Conservation (phyloP, 2,329 filamentous ascomycete genomes). For the Hypoxylon sp. region DNA sequence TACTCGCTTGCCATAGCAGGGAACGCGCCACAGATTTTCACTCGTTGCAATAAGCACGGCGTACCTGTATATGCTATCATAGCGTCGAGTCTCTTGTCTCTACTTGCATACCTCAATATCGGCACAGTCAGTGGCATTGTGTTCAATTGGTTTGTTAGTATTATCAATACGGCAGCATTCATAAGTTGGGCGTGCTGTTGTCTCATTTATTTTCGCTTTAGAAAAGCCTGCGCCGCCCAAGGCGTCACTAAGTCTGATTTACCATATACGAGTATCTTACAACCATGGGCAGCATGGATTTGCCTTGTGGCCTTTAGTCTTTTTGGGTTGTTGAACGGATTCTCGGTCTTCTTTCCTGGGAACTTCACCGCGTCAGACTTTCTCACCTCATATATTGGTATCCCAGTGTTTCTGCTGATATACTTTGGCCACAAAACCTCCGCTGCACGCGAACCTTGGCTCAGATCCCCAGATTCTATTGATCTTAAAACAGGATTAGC, state of each 20-base stretch:
- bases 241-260: conserved; percentile 57
- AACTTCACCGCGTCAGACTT: conserved; percentile 71
- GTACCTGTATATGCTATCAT: conserved; percentile 57
- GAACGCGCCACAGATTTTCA: conserved; percentile 64
- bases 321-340: conserved; percentile 73
- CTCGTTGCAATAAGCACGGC: conserved; percentile 62
- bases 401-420: conserved; percentile 71
- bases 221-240: conserved; percentile 63
- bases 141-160: conserved; percentile 72
- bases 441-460: conserved; percentile 66
- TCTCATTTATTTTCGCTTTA: conserved; percentile 72
- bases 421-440: conserved; percentile 68
- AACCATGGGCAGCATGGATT: conserved; percentile 71
- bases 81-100: conserved; percentile 70
- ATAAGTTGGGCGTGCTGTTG: conserved; percentile 69
- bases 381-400: conserved; percentile 75
- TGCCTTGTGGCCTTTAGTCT: conserved; percentile 67
- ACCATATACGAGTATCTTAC: conserved; percentile 68
- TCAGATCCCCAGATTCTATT: conserved; percentile 62
- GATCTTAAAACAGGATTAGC: conserved; percentile 66
- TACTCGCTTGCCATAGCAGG: conserved; percentile 65
- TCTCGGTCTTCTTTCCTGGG: conserved; percentile 73
- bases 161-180: conserved; percentile 67
- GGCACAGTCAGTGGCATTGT: conserved; percentile 72
- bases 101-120: conserved; percentile 77